These are phyloP conservation scores for Kwoniella botswanensis DNA, from an alignment of 768 basidiomycete genomes.

Conservation along the genomic window DNA sequence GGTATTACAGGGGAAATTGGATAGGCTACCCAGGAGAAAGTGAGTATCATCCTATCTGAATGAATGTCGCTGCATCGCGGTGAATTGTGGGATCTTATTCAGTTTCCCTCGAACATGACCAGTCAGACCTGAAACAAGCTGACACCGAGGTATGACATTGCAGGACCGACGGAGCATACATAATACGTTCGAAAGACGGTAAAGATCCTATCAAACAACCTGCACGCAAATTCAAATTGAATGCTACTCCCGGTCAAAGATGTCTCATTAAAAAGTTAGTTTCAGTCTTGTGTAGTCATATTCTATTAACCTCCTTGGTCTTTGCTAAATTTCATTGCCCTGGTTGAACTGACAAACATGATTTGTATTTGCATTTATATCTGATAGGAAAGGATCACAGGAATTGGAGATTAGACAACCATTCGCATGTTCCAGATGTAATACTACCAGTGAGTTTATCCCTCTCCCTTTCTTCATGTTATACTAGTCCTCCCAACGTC, in stretches of 20 bases:
- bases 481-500: not conserved
- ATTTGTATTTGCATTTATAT: too few species aligned
- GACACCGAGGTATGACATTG: not conserved
- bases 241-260: conserved; percentile 71
- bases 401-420: conserved; percentile 53
- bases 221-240: conserved; percentile 77
- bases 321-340: too few species aligned
- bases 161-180: conserved; percentile 77
- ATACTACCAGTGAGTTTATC: conserved; percentile 47
- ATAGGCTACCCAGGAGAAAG: conserved; percentile 54
- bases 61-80: not conserved
- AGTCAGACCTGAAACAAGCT: not conserved
- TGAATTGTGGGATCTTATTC: not conserved
- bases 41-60: conserved; percentile 31
- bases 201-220: conserved; percentile 64
- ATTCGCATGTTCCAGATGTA: conserved; percentile 52
- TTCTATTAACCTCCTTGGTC: too few species aligned
- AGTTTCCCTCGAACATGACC: not conserved
- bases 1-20: conserved; percentile 57
- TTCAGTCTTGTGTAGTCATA: too few species aligned
- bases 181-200: conserved; percentile 75
- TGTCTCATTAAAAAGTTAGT: conserved; percentile 78
- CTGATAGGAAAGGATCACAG: conserved; percentile 35
- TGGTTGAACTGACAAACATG: too few species aligned
- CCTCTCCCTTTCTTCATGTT: not conserved